These are phyloP conservation scores for Cercospora janseana DNA, from an alignment of 2,329 filamentous ascomycete species.

Conservation along the genomic window DNA sequence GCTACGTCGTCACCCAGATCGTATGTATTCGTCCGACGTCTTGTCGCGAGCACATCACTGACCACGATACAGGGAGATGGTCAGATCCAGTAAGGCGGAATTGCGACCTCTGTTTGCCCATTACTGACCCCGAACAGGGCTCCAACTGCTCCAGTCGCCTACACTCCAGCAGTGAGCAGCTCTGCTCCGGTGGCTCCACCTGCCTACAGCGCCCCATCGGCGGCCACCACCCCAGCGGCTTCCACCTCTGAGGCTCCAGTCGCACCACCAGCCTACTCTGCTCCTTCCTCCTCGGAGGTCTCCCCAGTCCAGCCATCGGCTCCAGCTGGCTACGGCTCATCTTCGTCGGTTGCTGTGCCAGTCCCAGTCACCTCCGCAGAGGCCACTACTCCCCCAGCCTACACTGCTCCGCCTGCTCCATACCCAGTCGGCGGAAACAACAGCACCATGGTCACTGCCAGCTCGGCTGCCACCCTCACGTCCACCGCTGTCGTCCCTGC, in stretches of 20 bases:
- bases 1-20: constrained; percentile 26
- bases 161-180: constrained; percentile 15
- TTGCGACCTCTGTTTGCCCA: not conserved
- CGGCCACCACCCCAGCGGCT: constrained; percentile 15
- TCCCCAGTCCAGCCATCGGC: constrained; percentile 14
- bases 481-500: constrained; percentile 9
- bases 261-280: too few relatives aligned
- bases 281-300: constrained; percentile 10
- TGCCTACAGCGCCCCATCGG: constrained; percentile 16
- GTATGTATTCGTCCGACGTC: not conserved
- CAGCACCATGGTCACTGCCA: constrained; percentile 21
- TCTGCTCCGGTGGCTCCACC: constrained; percentile 9
- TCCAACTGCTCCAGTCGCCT: constrained; percentile 17
- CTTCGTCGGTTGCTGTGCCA: constrained; percentile 4
- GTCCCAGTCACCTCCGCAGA: not conserved
- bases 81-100: constrained; percentile 19
- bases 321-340: constrained; percentile 11
- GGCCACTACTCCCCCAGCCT: constrained; percentile 11
- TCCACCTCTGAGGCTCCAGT: constrained; percentile 8
- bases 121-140: constrained; percentile 3
- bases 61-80: constrained; percentile 17
- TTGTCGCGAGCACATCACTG: not conserved
- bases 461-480: constrained; percentile 13
- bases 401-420: constrained; percentile 17
- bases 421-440: constrained; percentile 21